These are phyloP conservation scores for Chytriomyces sp. DNA, from an alignment of 192 early-diverging fungal species.

Conservation along the genomic window DNA sequence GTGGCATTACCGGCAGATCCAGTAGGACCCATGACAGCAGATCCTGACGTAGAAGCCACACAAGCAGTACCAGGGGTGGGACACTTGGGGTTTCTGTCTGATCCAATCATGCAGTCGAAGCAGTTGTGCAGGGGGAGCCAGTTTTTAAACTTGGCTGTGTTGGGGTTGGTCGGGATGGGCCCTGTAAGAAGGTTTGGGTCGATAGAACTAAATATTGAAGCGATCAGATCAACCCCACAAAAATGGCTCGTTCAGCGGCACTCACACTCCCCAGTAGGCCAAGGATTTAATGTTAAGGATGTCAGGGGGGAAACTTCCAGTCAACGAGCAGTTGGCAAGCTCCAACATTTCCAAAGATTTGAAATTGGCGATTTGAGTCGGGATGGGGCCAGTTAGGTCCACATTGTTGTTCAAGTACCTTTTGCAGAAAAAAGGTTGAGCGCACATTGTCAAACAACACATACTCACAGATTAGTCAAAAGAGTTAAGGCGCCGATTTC, in stretches of 20 bases:
- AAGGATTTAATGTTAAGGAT: neutral
- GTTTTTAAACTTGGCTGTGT: neutral
- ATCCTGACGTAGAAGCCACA: neutral
- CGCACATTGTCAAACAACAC: neutral
- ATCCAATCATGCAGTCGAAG: neutral
- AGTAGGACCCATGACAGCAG: neutral
- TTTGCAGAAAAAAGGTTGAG: neutral
- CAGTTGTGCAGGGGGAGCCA: neutral
- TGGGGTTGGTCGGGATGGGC: neutral
- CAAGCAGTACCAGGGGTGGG: neutral
- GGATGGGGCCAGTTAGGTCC: neutral
- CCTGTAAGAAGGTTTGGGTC: neutral
- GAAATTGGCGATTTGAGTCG: neutral
- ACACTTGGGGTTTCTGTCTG: neutral
- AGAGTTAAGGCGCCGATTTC: neutral
- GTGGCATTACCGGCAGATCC: neutral
- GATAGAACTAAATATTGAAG: neutral
- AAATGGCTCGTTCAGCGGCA: too few relatives aligned
- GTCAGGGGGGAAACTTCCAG: neutral
- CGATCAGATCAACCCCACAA: neutral
- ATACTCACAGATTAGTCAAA: neutral
- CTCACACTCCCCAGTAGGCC: neutral
- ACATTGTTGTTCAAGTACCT: neutral
- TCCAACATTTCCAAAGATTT: neutral
- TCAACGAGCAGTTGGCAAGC: neutral